phyloP scores from a whole-genome alignment of 768 basidiomycete genomes.

The Neoboletus brunneissimus region DNA sequence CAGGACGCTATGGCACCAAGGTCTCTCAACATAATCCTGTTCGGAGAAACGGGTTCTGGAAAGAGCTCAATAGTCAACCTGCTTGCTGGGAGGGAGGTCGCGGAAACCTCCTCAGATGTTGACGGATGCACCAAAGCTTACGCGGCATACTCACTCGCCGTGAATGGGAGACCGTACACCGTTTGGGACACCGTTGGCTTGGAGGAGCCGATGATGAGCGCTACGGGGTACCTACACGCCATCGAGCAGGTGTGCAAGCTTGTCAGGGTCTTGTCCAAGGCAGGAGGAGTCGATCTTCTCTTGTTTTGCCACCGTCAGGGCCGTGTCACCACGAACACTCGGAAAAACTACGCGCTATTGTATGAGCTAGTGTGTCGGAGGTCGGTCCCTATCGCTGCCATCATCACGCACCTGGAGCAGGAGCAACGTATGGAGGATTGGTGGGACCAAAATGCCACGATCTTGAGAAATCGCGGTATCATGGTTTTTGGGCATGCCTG shows the following conservation, averaged over 20 bases:
- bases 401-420: background rate
- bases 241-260: too few species aligned
- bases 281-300: too few species aligned
- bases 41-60: background rate
- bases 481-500: background rate
- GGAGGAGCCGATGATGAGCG: background rate
- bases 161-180: background rate
- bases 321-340: background rate
- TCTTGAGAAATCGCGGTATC: background rate
- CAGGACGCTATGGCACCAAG: background rate
- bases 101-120: background rate
- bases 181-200: background rate
- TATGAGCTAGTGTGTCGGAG: background rate
- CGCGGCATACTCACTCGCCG: background rate
- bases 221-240: too few species aligned
- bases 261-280: too few species aligned
- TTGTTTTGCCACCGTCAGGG: background rate
- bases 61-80: background rate
- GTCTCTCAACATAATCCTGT: background rate
- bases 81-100: background rate
- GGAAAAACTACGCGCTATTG: background rate
- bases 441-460: background rate
- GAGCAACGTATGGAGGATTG: background rate
- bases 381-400: background rate
- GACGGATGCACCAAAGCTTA: background rate